A percentile compares a stretch with the other conserved stretches of the same genome.
Conservation (phyloP, 345 rosid genomes). For the Passiflora organensis region DNA sequence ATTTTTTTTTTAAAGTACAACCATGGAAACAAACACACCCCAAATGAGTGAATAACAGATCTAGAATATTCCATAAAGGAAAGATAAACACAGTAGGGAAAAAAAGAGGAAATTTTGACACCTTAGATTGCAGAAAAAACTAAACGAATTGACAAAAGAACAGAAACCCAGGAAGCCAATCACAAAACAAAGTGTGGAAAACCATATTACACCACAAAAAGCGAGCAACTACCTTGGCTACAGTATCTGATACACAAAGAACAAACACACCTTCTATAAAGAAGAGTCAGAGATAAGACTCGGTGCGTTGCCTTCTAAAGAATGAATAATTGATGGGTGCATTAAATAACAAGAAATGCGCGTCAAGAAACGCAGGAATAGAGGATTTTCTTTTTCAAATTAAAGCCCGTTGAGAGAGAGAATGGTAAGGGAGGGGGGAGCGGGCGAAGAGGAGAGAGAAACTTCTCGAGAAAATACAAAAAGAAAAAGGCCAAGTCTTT, state of each 20-base stretch:
- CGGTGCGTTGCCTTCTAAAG: not conserved
- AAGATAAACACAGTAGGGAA: not conserved
- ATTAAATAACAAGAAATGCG: constrained; percentile 12
- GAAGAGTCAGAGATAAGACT: not conserved
- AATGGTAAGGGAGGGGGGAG: constrained; percentile 5
- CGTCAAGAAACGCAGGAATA: constrained; percentile 4
- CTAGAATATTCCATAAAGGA: constrained; percentile 19
- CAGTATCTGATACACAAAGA: not conserved
- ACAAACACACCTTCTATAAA: too few species aligned
- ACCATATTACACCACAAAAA: not conserved
- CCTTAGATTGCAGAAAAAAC: not conserved
- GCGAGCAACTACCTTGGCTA: constrained; percentile 4
- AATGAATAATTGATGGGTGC: not conserved
- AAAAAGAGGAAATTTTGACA: constrained; percentile 6
- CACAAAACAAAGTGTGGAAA: not conserved
- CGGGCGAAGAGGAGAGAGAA: constrained; percentile 27
- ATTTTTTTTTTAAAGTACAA: not conserved
- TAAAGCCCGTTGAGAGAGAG: constrained; percentile 2
- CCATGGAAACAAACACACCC: not conserved
- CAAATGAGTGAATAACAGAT: not conserved
- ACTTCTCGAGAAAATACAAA: constrained; percentile 57
- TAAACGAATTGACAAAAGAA: not conserved
- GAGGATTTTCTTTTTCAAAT: constrained; percentile 10
- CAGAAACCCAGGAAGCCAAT: not conserved
- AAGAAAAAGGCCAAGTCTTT: constrained; percentile 8